These are phyloP conservation scores for Nicotiana obtusifolia DNA, from an alignment of 257 asterid species.

Conservation along the genomic window DNA sequence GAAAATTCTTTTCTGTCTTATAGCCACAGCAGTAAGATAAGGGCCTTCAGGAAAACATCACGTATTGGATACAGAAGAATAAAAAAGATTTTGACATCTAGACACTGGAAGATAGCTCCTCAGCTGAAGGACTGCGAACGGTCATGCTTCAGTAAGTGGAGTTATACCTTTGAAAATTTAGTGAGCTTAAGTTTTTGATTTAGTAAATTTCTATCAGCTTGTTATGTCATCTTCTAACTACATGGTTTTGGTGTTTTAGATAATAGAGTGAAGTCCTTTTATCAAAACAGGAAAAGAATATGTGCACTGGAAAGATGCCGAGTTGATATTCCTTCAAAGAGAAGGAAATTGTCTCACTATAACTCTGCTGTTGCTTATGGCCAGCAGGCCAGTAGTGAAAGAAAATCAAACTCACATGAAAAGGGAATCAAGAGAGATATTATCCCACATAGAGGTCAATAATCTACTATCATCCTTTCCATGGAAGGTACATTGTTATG, in stretches of 20 bases:
- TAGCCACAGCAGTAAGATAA: slow-evolving; percentile 50
- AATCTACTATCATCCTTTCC: background rate
- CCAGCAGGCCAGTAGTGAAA: slow-evolving; percentile 59
- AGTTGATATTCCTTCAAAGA: slow-evolving; percentile 48
- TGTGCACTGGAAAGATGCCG: slow-evolving; percentile 49
- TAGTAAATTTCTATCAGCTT: background rate
- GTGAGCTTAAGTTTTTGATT: background rate
- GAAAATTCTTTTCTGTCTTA: slow-evolving; percentile 82
- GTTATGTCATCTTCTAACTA: background rate
- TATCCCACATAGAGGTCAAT: slow-evolving; percentile 31
- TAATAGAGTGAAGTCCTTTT: slow-evolving; percentile 55
- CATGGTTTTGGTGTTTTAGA: slow-evolving; percentile 31
- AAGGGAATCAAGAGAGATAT: slow-evolving; percentile 36
- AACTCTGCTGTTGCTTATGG: slow-evolving; percentile 41
- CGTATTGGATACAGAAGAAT: slow-evolving; percentile 53
- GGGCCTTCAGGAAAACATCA: slow-evolving; percentile 59
- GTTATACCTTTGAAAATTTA: slow-evolving; percentile 6
- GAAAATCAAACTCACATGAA: slow-evolving; percentile 50
- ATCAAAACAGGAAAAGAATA: slow-evolving; percentile 53
- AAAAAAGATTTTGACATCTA: slow-evolving; percentile 65
- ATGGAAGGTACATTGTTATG: background rate
- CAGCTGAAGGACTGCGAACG: slow-evolving; percentile 52
- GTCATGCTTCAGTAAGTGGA: slow-evolving; percentile 52
- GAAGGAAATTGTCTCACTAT: slow-evolving; percentile 57
- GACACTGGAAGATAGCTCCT: slow-evolving; percentile 69